These are phyloP conservation scores for Calonectria crousiana DNA, from an alignment of 2,329 filamentous ascomycete genomes.

Conservation along the genomic window DNA sequence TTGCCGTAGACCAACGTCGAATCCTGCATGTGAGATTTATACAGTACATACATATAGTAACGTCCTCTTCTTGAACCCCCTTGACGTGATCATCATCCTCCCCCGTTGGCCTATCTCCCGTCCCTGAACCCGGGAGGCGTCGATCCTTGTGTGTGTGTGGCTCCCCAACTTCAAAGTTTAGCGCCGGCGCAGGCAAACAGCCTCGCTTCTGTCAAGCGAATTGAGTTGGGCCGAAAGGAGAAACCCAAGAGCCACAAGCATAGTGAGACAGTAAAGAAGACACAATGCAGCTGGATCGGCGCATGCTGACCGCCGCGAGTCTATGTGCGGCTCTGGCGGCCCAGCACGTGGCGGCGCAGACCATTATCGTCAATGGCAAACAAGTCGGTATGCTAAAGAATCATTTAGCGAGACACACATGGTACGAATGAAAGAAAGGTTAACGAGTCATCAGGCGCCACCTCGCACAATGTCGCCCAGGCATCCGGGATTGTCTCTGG, in stretches of 20 bases:
- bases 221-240: constrained; percentile 2
- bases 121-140: constrained; percentile 11
- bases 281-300: constrained; percentile 30
- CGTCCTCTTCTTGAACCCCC: not conserved
- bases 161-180: not conserved
- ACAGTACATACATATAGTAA: not conserved
- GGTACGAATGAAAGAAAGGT: not conserved
- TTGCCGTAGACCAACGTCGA: too few relatives aligned
- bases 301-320: constrained; percentile 21
- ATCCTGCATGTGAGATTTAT: not conserved
- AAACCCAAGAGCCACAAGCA: not conserved
- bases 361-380: constrained; percentile 31
- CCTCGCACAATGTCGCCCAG: constrained; percentile 12
- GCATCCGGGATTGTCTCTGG: constrained; percentile 28
- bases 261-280: not conserved
- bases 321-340: constrained; percentile 17
- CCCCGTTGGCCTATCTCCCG: constrained; percentile 2
- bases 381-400: constrained; percentile 22
- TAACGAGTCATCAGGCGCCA: constrained; percentile 23
- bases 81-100: not conserved
- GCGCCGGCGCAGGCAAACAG: not conserved
- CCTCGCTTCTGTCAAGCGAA: not conserved
- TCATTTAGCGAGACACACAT: too few relatives aligned
- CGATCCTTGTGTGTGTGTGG: not conserved
- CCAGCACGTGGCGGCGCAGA: constrained; percentile 22